Evolutionary conservation across 73 alveolate genomes (phyloP).

Genomic region (Urostyla sp.): DNA sequence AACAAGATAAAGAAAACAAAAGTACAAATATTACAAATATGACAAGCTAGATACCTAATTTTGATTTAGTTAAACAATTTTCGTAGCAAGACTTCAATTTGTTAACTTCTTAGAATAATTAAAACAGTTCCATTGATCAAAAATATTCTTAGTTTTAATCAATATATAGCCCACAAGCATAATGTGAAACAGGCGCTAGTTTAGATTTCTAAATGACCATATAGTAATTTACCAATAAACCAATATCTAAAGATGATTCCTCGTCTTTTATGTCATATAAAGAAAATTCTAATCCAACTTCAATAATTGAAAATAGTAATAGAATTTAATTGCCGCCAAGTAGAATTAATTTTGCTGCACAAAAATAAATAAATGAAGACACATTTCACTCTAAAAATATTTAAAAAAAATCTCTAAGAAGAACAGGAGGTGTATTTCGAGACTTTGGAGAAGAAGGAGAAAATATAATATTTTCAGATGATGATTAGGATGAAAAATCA

Average conservation of each 20-base stretch:
- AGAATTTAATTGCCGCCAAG: constrained; percentile 23
- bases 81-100: too few relatives aligned
- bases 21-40: too few relatives aligned
- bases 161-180: too few relatives aligned
- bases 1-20: too few relatives aligned
- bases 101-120: too few relatives aligned
- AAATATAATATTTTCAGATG: constrained; percentile 14
- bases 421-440: too few relatives aligned
- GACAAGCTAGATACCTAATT: too few relatives aligned
- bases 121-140: too few relatives aligned
- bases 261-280: neutral
- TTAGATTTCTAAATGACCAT: neutral
- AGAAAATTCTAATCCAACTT: constrained; percentile 24
- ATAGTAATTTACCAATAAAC: neutral
- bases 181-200: constrained; percentile 43
- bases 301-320: constrained; percentile 12
- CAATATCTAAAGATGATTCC: neutral
- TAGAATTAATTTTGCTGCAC: neutral
- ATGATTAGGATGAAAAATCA: neutral
- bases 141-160: too few relatives aligned
- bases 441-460: constrained; percentile 23
- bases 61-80: too few relatives aligned
- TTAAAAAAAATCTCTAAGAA: too few relatives aligned
- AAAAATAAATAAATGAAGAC: neutral
- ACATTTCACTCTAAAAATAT: constrained; percentile 2